Base-by-base conservation (phyloP, 345 rosid genomes). In the Salix koriyanagi region DNA sequence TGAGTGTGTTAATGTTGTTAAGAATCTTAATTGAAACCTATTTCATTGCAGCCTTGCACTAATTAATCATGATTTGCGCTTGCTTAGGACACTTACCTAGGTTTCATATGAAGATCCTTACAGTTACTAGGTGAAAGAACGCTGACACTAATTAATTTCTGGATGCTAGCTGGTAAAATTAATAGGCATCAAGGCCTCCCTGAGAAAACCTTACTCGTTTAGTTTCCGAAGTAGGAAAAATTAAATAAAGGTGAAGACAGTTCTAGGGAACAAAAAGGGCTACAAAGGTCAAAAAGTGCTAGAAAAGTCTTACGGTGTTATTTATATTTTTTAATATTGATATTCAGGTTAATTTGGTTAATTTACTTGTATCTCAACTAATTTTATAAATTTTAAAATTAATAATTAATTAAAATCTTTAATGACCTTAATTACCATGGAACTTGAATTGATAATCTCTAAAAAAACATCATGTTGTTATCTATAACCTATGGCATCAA, bases 291-390 rank as follows among this genome's bases (percentile, higher is more conserved):
- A 41, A 41, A 41, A 34, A 4, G 36, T 34, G 0, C 36, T 4
- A 34, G 36, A 34, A 34, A 34, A 4, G 5, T 34, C 36, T 34
- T 34, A 34, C 4, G 44, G 9, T 41, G 12, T 44, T 11, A 44
- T 44, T 15, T 13, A 13, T 44, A 30, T 30, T 30, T 30, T 30
- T 30, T 30, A 30, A 30, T 30, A 2, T 30, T 30, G 30, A 30
- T 30, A 30, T 30, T 5, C 6, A 4, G 5, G 0, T 34, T 0
- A 34, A 4, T 34, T 34, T 34, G 5, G 0, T 34, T 0, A 34
- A 4, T 34, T 34, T 34, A 4, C 0, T 4, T 0, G 34, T 32
- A 3, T 32, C 4, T 32, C 4, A 5, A 34, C 0, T 34, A 34
- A 34, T 34, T 34, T 34, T 34, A 4, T 4, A 34, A 0, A 4